phyloP scores from a whole-genome alignment of 768 basidiomycete genomes.

The Tulasnella sp. region DNA sequence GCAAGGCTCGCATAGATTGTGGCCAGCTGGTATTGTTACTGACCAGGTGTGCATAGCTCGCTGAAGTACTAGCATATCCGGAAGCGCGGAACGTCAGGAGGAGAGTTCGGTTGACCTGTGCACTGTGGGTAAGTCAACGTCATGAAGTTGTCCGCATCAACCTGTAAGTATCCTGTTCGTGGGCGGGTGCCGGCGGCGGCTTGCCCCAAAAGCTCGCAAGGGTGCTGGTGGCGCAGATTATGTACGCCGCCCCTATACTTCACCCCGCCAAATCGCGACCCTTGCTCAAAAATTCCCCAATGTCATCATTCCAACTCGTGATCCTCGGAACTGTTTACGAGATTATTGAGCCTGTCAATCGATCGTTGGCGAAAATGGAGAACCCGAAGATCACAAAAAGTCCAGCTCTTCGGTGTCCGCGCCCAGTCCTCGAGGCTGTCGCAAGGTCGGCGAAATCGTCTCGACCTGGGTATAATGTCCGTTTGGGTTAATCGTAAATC shows the following conservation, averaged over 20 bases:
- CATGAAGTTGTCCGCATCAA: neutral
- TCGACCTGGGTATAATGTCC: neutral
- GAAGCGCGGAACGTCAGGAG: too few species aligned
- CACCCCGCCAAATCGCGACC: neutral
- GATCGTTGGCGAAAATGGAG: neutral
- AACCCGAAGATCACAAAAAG: neutral
- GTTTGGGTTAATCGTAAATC: neutral
- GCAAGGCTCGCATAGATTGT: neutral
- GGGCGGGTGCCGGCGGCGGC: neutral
- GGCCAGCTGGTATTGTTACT: too few species aligned
- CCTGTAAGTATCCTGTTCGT: neutral
- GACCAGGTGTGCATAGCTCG: too few species aligned
- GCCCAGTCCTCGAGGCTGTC: neutral
- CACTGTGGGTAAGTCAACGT: neutral
- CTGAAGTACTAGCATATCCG: too few species aligned
- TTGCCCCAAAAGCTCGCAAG: neutral
- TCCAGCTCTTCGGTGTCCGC: neutral
- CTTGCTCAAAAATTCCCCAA: neutral
- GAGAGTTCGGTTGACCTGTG: too few species aligned
- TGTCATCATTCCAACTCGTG: neutral
- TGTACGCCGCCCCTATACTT: neutral
- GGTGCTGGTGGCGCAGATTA: neutral
- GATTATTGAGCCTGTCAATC: neutral
- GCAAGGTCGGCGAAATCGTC: neutral
- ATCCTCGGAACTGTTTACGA: neutral